Percentiles rank a stretch among this genome's conserved stretches.
These are phyloP conservation scores for Petasospora rhodanensis DNA, from an alignment of 1,139 yeast genomes.

Conservation along the genomic window DNA sequence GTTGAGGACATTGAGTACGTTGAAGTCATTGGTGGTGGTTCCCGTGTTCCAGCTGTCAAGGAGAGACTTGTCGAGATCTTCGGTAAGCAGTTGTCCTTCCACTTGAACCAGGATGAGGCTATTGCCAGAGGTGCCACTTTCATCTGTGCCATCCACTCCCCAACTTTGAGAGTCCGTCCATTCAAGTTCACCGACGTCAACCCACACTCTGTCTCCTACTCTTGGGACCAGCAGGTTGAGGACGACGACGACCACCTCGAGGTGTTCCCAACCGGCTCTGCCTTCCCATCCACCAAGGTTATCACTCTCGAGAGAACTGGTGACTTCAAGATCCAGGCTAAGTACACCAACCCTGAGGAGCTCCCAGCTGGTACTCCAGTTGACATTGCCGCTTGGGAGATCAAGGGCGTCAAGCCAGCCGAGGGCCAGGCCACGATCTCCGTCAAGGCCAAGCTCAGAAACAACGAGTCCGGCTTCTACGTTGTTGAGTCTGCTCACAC, in stretches of 20 bases:
- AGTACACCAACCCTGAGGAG: slow-evolving; percentile 70
- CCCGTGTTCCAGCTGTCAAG: slow-evolving; percentile 95
- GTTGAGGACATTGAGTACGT: slow-evolving; percentile 78
- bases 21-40: slow-evolving; percentile 97
- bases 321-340: slow-evolving; percentile 84
- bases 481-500: slow-evolving; percentile 93
- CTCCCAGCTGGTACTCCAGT: slow-evolving; percentile 67
- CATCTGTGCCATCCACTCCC: slow-evolving; percentile 98
- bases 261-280: slow-evolving; percentile 93
- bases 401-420: slow-evolving; percentile 78
- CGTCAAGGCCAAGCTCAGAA: slow-evolving; percentile 90
- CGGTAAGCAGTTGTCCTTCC: slow-evolving; percentile 85
- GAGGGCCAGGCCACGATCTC: slow-evolving; percentile 78
- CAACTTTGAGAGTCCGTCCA: slow-evolving; percentile 97
- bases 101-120: slow-evolving; percentile 98
- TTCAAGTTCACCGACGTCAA: slow-evolving; percentile 96
- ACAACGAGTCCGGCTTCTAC: slow-evolving; percentile 95
- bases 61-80: slow-evolving; percentile 73
- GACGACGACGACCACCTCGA: slow-evolving; percentile 87
- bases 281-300: slow-evolving; percentile 92
- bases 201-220: slow-evolving; percentile 88
- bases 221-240: slow-evolving; percentile 92
- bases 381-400: slow-evolving; percentile 77
- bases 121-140: slow-evolving; percentile 99
- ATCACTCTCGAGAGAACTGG: slow-evolving; percentile 90